Conservation (phyloP, 2,329 filamentous ascomycete genomes). For the Xylaria sp. region DNA sequence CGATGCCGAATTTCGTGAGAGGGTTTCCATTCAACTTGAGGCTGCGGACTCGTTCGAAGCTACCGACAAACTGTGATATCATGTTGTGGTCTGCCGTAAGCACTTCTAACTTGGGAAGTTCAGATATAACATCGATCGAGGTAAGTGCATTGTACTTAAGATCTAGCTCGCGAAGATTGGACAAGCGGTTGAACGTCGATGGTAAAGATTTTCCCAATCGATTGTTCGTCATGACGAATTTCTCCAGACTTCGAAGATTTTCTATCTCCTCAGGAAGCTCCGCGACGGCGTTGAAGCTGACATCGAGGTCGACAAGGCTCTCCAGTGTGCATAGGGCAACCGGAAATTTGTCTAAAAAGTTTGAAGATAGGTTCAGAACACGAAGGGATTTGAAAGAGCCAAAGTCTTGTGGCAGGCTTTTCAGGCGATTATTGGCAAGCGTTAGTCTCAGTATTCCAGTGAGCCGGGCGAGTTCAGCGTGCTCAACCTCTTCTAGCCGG, state of each 20-base stretch:
- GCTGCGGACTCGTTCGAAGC: slow-evolving; percentile 85
- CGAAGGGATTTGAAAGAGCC: slow-evolving; percentile 81
- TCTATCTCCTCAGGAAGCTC: slow-evolving; percentile 82
- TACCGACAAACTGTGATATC: slow-evolving; percentile 88
- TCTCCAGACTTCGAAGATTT: slow-evolving; percentile 80
- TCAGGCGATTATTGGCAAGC: slow-evolving; percentile 91
- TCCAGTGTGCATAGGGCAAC: slow-evolving; percentile 84
- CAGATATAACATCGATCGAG: slow-evolving; percentile 87
- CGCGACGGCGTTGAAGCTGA: slow-evolving; percentile 94
- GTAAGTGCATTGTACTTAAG: slow-evolving; percentile 92
- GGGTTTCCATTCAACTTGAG: slow-evolving; percentile 95
- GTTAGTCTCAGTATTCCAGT: slow-evolving; percentile 86
- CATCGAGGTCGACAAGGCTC: slow-evolving; percentile 89
- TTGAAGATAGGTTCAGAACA: slow-evolving; percentile 92
- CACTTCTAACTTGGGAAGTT: slow-evolving; percentile 87
- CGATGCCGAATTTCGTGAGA: slow-evolving; percentile 91
- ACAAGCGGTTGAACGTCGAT: slow-evolving; percentile 75
- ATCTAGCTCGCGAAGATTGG: slow-evolving; percentile 88
- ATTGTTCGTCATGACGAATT: slow-evolving; percentile 96
- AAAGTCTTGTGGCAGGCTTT: slow-evolving; percentile 82
- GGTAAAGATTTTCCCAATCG: slow-evolving; percentile 81
- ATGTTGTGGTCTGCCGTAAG: slow-evolving; percentile 92
- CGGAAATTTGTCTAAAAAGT: slow-evolving; percentile 87
- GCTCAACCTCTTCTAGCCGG: slow-evolving; percentile 84
- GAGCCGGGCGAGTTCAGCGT: slow-evolving; percentile 82